Evolutionary conservation across 2,329 filamentous ascomycete genomes (phyloP), one percentile per base, ranked within the genome.

Genomic region (Microdochium bolleyi): DNA sequence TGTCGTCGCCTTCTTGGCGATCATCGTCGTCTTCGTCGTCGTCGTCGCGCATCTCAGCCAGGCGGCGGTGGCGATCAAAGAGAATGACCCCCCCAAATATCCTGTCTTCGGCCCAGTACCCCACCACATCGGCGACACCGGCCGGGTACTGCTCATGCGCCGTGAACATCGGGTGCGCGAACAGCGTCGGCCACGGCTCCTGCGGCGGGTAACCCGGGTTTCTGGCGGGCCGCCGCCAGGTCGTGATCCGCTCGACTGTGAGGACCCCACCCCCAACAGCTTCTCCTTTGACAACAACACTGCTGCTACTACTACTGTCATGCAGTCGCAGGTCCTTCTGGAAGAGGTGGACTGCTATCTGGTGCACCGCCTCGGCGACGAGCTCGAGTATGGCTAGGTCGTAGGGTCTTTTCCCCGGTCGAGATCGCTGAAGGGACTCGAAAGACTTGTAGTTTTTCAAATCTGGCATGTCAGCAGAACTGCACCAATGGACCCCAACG

Each of bases 11-110:
- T 16, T 34, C 30, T 9, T 9, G 16, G 9, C 16, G 9, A 16
- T 16, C 30, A 9, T 9, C 9, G 37, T 41, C 37, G 37, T 10
- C 37, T 16, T 10, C 37, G 5, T 5, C 37, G 5, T 7, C 37
- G 10, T 41, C 11, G 37, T n/a, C 19, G 37, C 16, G 37, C 7
- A 7, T 41, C 37, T 13, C 7, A 5, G 19, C 19, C 37, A 41
- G n/a, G n/a, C 16, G 8, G 30, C 14, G 30, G 8, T 34, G 37
- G 7, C 16, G 37, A 52, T 65, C 61, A 49, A 64, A 64, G 16
- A 64, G 48, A n/a, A 62, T 56, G 22, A 64, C 59, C 8, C 61
- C 62, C 4, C 61, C 60, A 22, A 64, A 58, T 11, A 63, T 52
- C 2, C 58, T 56, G 30, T 54, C 53, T 51, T 63, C 61, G 24